Percentiles rank a stretch among this genome's conserved stretches.
These are phyloP conservation scores for Claviceps quebecensis DNA, from an alignment of 2,329 filamentous ascomycete species.

Conservation along the genomic window DNA sequence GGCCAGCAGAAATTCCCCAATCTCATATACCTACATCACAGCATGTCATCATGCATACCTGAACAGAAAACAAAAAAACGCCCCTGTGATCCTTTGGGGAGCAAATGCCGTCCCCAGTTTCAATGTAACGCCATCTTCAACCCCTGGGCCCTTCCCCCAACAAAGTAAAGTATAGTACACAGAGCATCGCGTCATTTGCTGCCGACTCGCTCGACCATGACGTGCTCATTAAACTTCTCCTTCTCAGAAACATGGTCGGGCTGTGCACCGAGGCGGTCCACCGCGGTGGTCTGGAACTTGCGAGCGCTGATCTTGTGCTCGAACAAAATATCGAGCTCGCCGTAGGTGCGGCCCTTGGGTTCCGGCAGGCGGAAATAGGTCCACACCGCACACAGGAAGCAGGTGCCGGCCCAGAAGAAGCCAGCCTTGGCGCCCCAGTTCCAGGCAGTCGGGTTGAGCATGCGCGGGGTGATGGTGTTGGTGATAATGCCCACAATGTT, in stretches of 20 bases:
- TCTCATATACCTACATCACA: too few species aligned
- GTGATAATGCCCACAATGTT: conserved; percentile 33
- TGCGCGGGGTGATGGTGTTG: conserved; percentile 31
- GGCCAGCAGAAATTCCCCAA: too few species aligned
- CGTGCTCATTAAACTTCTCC: conserved; percentile 10
- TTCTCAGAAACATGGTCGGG: conserved; percentile 5
- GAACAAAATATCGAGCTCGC: conserved; percentile 43
- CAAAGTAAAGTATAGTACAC: too few species aligned
- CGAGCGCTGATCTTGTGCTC: conserved; percentile 27
- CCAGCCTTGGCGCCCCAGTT: conserved; percentile 34
- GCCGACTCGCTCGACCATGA: conserved; percentile 9
- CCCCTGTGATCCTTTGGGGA: not conserved
- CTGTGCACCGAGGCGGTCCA: conserved; percentile 15
- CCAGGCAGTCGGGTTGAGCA: conserved; percentile 32
- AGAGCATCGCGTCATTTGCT: not conserved
- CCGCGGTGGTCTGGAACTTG: conserved; percentile 22
- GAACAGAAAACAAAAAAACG: not conserved
- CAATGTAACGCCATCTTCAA: too few species aligned
- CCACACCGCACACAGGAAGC: conserved; percentile 32
- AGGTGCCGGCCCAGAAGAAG: conserved; percentile 31
- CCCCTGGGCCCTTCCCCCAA: too few species aligned
- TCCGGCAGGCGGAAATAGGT: conserved; percentile 40
- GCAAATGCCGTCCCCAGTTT: too few species aligned
- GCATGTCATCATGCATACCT: too few species aligned
- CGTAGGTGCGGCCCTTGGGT: conserved; percentile 37